Evolutionary conservation across 2,329 filamentous ascomycete genomes (phyloP).

Genomic region (Cordyceps javanica): DNA sequence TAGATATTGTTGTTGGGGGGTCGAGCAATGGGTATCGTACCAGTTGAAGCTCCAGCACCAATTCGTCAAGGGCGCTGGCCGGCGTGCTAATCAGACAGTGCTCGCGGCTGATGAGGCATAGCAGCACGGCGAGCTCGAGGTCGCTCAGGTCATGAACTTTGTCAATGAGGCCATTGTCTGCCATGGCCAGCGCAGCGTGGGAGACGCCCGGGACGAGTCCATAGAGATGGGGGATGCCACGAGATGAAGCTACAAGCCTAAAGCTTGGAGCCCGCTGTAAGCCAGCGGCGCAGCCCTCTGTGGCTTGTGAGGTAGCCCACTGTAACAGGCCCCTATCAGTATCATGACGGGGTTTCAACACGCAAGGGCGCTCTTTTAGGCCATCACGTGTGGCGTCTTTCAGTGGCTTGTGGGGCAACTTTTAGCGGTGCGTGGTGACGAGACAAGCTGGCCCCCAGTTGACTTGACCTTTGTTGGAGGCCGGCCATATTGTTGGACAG

Average conservation of each 20-base stretch:
- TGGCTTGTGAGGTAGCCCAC: not conserved
- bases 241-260: not conserved
- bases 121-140: conserved; percentile 79
- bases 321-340: not conserved
- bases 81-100: conserved; percentile 84
- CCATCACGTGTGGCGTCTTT: conserved; percentile 13
- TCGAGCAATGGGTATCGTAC: conserved; percentile 43
- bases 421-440: not conserved
- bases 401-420: not conserved
- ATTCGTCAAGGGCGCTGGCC: conserved; percentile 52
- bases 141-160: conserved; percentile 77
- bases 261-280: not conserved
- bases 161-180: conserved; percentile 53
- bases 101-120: conserved; percentile 74
- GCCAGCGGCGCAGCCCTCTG: not conserved
- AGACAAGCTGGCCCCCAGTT: not conserved
- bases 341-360: not conserved
- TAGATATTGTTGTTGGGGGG: too few species aligned
- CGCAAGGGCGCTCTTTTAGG: not conserved
- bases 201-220: not conserved
- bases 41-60: conserved; percentile 69
- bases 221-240: not conserved
- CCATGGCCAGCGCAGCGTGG: conserved; percentile 42
- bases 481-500: not conserved
- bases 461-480: not conserved